Conservation (phyloP, 2,329 filamentous ascomycete genomes). For the Phialophora chinensis region DNA sequence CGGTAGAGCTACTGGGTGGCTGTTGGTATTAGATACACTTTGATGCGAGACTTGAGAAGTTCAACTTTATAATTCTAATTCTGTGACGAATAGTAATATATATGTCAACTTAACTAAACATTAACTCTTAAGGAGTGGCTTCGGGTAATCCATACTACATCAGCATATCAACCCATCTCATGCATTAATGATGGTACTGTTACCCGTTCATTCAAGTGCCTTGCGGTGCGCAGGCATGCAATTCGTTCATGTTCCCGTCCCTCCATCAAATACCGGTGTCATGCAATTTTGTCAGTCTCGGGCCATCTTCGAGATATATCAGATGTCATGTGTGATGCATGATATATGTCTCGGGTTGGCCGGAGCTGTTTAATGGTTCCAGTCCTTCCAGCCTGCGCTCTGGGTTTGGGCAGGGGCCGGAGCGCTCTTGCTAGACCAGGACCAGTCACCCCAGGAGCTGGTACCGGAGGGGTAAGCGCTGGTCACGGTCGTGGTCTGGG, state of each 20-base stretch:
- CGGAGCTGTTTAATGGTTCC: not conserved
- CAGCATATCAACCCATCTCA: not conserved
- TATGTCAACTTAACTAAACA: not conserved
- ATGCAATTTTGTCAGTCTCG: not conserved
- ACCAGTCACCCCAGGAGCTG: conserved; percentile 1
- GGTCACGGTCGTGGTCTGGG: conserved; percentile 4
- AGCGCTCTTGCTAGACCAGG: not conserved
- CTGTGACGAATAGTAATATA: not conserved
- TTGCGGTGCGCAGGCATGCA: not conserved
- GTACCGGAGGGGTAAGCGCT: not conserved
- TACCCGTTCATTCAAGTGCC: not conserved
- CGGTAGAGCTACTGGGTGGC: too few species aligned
- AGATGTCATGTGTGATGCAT: not conserved
- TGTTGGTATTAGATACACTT: too few species aligned
- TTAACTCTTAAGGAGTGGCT: conserved; percentile 8
- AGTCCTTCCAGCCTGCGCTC: conserved; percentile 15
- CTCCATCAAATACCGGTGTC: conserved; percentile 1
- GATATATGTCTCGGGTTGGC: not conserved
- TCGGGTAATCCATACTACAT: not conserved
- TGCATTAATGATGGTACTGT: not conserved
- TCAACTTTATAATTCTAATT: not conserved
- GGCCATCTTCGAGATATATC: not conserved
- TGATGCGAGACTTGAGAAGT: not conserved
- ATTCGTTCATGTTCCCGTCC: conserved; percentile 3
- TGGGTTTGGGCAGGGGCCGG: not conserved